Base-by-base conservation (phyloP, 192 early-diverging fungal genomes). In the Rhizophagus sp. region DNA sequence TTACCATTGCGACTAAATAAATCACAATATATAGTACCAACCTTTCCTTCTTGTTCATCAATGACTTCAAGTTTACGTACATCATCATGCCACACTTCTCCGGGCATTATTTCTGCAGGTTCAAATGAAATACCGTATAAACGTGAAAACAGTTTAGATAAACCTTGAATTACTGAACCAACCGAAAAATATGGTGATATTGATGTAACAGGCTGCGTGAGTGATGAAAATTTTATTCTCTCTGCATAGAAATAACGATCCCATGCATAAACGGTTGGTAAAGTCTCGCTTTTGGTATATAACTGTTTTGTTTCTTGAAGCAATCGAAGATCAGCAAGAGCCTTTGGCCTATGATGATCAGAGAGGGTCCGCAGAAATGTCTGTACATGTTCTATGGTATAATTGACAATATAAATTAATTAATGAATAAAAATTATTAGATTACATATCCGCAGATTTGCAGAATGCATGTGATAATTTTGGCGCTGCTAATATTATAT, bases 1-100 rank as follows among this genome's bases (percentile, higher is more conserved):
- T 93, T 94, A 57, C 89, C 91, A 36, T 79, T 80, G n/a, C 98
- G 91, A 15, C 83, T 83, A 83, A 95, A 96, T 50, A 98, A 87
- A 81, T 99, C 98, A 74, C 96, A 97, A 81, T 99, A 99, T 11
- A 99, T 94, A 2, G 93, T 91, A 30, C 98, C 98, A 62, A 98
- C 88, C 65, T 88, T 86, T n/a, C 90, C 93, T 44, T 96, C 94
- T n/a, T 82, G 79, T 79, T 98, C 97, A 80, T 95, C 95, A 27
- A 98, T 86, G 0, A 96, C 97, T 75, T 97, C 90, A 10, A 99
- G 82, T 82, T 96, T 97, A 61, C 93, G 91, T 15, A 99, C 96
- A 27, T 97, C 94, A 1, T 89, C 83, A 81, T 97, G 93, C 98
- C 98, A 99, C 1, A 90, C 83, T 83, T 99, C 98, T 34, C 96